phyloP scores from a whole-genome alignment of 2,329 filamentous ascomycete species.

The Acrocalymma vagum region DNA sequence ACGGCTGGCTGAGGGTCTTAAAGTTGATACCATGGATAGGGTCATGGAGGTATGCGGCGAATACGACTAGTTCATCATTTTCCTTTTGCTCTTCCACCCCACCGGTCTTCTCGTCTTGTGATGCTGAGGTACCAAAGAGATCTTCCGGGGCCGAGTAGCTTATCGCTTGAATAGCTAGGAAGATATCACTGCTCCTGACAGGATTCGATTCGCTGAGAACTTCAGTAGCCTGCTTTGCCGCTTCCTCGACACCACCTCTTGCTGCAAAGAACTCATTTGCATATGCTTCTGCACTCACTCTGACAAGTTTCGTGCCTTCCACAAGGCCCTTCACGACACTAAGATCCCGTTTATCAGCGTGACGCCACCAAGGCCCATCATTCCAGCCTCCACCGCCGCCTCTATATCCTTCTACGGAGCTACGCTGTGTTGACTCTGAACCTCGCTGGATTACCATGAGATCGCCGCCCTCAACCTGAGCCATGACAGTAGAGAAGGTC shows the following conservation, averaged over 20 bases:
- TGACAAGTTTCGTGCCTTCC: slow-evolving; percentile 90
- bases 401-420: slow-evolving; percentile 66
- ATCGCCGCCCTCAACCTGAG: slow-evolving; percentile 97
- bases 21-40: slow-evolving; percentile 92
- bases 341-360: slow-evolving; percentile 74
- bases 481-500: slow-evolving; percentile 95
- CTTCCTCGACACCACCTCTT: slow-evolving; percentile 80
- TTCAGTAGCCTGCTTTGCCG: slow-evolving; percentile 81
- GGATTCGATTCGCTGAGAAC: slow-evolving; percentile 85
- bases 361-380: slow-evolving; percentile 97
- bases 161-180: slow-evolving; percentile 93
- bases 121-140: slow-evolving; percentile 68
- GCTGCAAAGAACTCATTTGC: slow-evolving; percentile 83
- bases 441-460: slow-evolving; percentile 93
- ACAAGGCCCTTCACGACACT: slow-evolving; percentile 80
- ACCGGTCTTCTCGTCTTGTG: slow-evolving; percentile 64
- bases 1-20: slow-evolving; percentile 79
- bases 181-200: slow-evolving; percentile 91
- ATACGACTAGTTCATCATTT: slow-evolving; percentile 71
- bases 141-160: slow-evolving; percentile 69
- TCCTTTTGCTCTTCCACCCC: slow-evolving; percentile 65
- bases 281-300: slow-evolving; percentile 88
- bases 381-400: slow-evolving; percentile 77
- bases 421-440: slow-evolving; percentile 78
- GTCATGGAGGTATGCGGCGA: slow-evolving; percentile 83